phyloP scores from a whole-genome alignment of 345 rosid species.

The Eucalyptus pauciflora region DNA sequence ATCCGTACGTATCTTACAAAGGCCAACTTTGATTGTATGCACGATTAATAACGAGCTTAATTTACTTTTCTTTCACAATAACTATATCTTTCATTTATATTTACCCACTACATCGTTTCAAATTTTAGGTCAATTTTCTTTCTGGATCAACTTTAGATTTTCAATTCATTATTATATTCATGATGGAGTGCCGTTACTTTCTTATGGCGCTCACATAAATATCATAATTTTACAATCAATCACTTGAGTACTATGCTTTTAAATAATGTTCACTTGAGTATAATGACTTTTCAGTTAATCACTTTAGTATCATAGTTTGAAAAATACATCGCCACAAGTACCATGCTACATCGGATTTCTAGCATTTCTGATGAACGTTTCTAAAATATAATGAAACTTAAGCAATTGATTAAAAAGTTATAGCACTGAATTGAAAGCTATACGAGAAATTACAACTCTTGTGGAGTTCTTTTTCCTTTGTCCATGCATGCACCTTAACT shows the following conservation, averaged over 20 bases:
- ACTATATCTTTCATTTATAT: background rate
- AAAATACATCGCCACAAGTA: background rate
- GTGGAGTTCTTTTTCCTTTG: background rate
- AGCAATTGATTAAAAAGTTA: background rate
- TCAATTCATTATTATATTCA: background rate
- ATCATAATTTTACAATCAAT: background rate
- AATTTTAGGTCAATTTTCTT: background rate
- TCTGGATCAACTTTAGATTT: background rate
- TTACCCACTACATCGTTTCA: background rate
- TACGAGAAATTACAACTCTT: background rate
- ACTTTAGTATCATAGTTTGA: background rate
- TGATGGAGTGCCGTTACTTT: background rate
- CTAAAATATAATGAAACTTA: background rate
- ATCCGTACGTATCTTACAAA: background rate
- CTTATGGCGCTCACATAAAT: background rate
- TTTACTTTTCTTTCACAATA: background rate
- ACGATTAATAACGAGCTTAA: background rate
- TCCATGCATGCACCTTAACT: background rate
- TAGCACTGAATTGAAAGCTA: background rate
- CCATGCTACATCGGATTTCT: background rate
- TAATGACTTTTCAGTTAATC: background rate
- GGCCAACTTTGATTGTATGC: background rate
- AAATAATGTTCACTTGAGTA: background rate
- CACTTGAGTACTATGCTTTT: background rate
- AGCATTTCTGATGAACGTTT: fast-evolving